Percentiles rank a stretch among this genome's conserved stretches.
These are phyloP conservation scores for Leccinum disarticulatum DNA, from an alignment of 768 basidiomycete genomes.

Conservation along the genomic window DNA sequence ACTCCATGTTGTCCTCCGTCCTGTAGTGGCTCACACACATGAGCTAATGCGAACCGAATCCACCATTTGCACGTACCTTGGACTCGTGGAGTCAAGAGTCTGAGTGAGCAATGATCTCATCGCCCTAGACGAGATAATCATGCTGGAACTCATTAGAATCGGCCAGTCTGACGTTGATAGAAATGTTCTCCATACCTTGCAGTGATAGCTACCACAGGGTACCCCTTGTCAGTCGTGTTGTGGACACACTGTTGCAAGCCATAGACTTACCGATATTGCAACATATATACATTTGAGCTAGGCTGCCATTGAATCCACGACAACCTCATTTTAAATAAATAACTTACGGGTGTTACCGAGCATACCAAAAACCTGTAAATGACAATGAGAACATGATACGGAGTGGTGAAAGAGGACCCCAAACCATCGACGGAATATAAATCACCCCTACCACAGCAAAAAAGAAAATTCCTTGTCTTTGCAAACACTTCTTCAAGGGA, in stretches of 20 bases:
- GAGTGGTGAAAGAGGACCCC: not conserved
- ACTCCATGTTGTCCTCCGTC: not conserved
- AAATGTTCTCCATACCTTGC: constrained; percentile 6
- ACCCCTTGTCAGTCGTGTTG: not conserved
- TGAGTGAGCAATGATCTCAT: constrained; percentile 7
- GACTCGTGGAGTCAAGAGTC: not conserved
- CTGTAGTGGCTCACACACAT: constrained; percentile 2
- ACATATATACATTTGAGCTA: not conserved
- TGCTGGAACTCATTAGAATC: constrained; percentile 4
- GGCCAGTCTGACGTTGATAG: not conserved
- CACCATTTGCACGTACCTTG: constrained; percentile 3
- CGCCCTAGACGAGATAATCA: constrained; percentile 13
- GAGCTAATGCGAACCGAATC: not conserved
- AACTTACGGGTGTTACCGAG: not conserved
- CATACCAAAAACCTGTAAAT: not conserved
- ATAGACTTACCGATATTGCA: constrained; percentile 3
- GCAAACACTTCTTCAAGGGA: constrained; percentile 15
- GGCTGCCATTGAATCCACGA: not conserved
- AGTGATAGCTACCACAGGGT: constrained; percentile 5
- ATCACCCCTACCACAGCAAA: constrained; percentile 11
- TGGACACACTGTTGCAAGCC: not conserved
- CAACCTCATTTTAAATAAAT: not conserved
- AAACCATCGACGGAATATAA: constrained; percentile 17
- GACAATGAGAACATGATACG: not conserved
- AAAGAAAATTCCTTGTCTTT: constrained; percentile 19